These are phyloP conservation scores for Euphorbia schlechtendalii DNA, from an alignment of 441 rosid genomes.

Conservation along the genomic window DNA sequence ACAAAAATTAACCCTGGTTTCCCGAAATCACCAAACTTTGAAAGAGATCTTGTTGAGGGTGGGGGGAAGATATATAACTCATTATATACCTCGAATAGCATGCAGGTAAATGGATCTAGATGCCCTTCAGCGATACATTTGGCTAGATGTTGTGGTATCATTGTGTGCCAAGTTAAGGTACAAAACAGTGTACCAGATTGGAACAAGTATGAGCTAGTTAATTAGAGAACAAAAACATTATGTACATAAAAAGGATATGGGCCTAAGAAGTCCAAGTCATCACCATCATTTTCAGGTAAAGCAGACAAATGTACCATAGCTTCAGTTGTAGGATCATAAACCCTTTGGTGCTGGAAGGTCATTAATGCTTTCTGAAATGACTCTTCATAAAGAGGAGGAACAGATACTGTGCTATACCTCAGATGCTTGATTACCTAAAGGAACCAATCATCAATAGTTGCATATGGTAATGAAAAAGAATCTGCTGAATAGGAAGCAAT, in stretches of 20 bases:
- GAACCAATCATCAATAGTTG: conserved; percentile 13
- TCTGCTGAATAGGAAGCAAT: not conserved
- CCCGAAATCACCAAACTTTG: not conserved
- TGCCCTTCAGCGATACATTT: conserved; percentile 83
- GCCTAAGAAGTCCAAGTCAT: conserved; percentile 71
- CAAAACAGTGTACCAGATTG: conserved; percentile 4
- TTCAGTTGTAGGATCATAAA: conserved; percentile 62
- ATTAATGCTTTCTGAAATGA: conserved; percentile 73
- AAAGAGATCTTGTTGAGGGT: conserved; percentile 1
- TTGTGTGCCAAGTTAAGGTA: conserved; percentile 55
- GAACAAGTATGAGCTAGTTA: not conserved
- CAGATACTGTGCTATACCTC: conserved; percentile 61
- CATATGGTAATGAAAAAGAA: conserved; percentile 12
- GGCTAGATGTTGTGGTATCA: conserved; percentile 62
- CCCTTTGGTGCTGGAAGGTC: conserved; percentile 92
- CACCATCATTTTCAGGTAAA: conserved; percentile 38
- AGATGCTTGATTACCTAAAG: conserved; percentile 82
- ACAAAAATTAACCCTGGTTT: not conserved
- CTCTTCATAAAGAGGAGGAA: conserved; percentile 87
- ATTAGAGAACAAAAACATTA: not conserved
- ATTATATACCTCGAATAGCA: conserved; percentile 63
- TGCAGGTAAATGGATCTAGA: conserved; percentile 80
- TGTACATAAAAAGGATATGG: conserved; percentile 75
- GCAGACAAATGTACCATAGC: conserved; percentile 50
- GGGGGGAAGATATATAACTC: not conserved